Percentiles rank a stretch among this genome's conserved stretches.
Evolutionary conservation across 768 basidiomycete genomes (phyloP).

Genomic region (Hericium coralloides): DNA sequence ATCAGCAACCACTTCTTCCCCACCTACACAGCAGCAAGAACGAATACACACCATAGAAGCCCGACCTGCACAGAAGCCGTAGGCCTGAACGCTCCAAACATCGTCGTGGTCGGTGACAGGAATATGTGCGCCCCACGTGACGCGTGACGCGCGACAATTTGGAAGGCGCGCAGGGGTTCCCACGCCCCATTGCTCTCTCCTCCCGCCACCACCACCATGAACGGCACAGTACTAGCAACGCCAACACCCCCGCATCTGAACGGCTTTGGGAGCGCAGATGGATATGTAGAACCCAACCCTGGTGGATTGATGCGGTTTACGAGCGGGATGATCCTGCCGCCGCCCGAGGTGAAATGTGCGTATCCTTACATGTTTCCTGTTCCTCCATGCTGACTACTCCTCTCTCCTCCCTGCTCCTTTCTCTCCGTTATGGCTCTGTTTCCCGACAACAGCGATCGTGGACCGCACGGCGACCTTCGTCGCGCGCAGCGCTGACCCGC

Average conservation of each 20-base stretch:
- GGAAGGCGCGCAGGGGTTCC: not conserved
- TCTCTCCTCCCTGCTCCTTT: not conserved
- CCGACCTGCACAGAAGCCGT: conserved; percentile 61
- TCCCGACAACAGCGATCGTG: conserved; percentile 60
- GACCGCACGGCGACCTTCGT: conserved; percentile 91
- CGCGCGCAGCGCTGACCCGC: conserved; percentile 88
- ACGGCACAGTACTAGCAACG: conserved; percentile 3
- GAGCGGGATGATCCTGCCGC: conserved; percentile 88
- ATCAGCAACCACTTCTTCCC: not conserved
- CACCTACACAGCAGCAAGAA: not conserved
- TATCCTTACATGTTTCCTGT: conserved; percentile 8
- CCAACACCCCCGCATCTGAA: not conserved
- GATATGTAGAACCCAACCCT: not conserved
- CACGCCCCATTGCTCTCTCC: conserved; percentile 7
- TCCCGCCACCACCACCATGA: conserved; percentile 10
- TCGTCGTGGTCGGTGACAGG: conserved; percentile 20
- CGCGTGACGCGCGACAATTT: not conserved
- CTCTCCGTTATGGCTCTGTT: not conserved
- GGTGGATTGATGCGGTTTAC: conserved; percentile 42
- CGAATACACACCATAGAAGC: conserved; percentile 65
- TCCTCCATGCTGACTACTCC: not conserved
- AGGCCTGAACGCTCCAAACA: conserved; percentile 85
- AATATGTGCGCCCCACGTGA: not conserved
- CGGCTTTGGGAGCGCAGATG: not conserved
- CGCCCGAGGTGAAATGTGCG: conserved; percentile 91